Evolutionary conservation across 257 asterid genomes (phyloP), one percentile per base, ranked within the genome.

Genomic region (Solanum medicagineum): DNA sequence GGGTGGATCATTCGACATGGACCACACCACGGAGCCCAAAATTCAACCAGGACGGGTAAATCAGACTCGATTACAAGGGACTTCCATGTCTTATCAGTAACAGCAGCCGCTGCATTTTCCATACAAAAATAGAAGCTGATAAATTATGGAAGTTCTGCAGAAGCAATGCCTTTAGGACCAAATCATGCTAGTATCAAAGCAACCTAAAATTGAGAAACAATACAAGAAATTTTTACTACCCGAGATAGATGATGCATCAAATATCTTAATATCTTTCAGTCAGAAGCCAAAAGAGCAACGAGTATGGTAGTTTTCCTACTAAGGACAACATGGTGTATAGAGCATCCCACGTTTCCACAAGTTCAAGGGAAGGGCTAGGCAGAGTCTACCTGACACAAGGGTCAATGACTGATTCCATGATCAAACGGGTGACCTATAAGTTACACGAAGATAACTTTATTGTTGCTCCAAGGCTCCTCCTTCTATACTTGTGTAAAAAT

Each of bases 21-120:
- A 29, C 99, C 99, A 57, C 98, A 96, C 99, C 99, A 96, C 1
- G 99, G 99, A 57, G 99, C 99, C 99, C 99, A 96, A 83, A 94
- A 96, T 87, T 96, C 99, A 66, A 96, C 97, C 88, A 96, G 77
- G 83, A 96, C 99, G 16, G 99, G 97, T 24, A 51, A 32, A 20
- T 90, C 91, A 19, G 88, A 87, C 69, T 88, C 94, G 2, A 96
- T 91, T 8, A 96, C 98, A 8, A 47, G 73, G 5, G 92, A 54
- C 85, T 94, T 86, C 99, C 99, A 96, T 69, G 84, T 47, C 11
- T 90, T 81, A n/a, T 96, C 98, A 29, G 85, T 80, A 80, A 93
- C 89, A 53, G 90, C 88, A 53, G 94, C 87, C 86, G 95, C 99
- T 93, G 94, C 93, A 89, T 81, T 54, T 85, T 88, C 65, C 49